Evolutionary conservation across 371 early-diverging fungal genomes (phyloP).

Genomic region (Blyttiomyces sp.): DNA sequence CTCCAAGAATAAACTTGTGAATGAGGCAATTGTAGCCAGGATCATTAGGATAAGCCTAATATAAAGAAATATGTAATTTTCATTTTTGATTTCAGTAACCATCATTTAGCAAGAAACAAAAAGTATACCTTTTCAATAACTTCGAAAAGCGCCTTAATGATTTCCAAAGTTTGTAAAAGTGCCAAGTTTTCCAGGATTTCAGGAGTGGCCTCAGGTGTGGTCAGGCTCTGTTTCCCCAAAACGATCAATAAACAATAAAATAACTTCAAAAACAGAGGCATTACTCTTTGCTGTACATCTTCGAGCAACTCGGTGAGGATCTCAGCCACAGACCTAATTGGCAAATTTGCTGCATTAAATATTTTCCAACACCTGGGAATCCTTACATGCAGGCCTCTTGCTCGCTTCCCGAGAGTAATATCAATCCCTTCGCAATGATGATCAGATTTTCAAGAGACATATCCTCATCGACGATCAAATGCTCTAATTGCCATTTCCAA

Average conservation of each 20-base stretch:
- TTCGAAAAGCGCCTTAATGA: conserved; percentile 17
- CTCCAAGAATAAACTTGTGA: conserved; percentile 14
- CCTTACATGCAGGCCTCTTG: too few relatives aligned
- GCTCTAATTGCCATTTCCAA: neutral
- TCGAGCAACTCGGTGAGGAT: too few relatives aligned
- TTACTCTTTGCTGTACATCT: too few relatives aligned
- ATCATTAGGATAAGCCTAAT: conserved; percentile 5
- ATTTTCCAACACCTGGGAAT: too few relatives aligned
- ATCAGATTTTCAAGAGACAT: neutral
- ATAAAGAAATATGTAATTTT: too few relatives aligned
- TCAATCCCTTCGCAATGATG: too few relatives aligned
- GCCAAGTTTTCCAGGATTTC: neutral
- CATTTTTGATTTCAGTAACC: neutral
- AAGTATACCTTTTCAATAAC: conserved; percentile 6
- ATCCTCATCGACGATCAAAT: neutral
- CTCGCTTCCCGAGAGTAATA: too few relatives aligned
- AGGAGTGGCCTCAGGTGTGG: neutral
- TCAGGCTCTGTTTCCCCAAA: neutral
- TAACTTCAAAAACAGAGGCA: too few relatives aligned
- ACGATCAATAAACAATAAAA: too few relatives aligned
- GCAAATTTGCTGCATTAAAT: too few relatives aligned
- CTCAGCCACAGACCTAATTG: too few relatives aligned
- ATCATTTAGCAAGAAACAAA: neutral
- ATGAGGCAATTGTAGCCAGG: conserved; percentile 11
- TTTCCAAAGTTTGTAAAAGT: conserved; percentile 17